Percentiles rank a stretch among this genome's conserved stretches.
These are phyloP conservation scores for Brassica hybrid DNA, from an alignment of 441 rosid genomes.

Conservation along the genomic window DNA sequence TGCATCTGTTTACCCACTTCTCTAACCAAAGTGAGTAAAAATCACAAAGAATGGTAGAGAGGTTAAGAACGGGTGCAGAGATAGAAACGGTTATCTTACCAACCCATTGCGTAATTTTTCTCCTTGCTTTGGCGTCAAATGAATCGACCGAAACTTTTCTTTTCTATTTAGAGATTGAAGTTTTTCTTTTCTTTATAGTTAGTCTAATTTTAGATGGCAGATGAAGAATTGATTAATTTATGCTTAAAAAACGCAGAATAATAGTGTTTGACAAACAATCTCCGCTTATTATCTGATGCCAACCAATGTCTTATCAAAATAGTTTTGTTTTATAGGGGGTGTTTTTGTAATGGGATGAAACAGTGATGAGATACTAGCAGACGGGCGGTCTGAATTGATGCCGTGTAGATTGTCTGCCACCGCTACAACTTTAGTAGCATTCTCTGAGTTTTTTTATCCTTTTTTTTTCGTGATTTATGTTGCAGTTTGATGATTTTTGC, in stretches of 20 bases:
- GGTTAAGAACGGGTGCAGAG: constrained; percentile 34
- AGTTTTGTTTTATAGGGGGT: no score
- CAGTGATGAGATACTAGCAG: constrained; percentile 82
- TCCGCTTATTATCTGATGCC: constrained; percentile 52
- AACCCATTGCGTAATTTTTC: constrained; percentile 38
- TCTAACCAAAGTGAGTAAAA: constrained; percentile 1
- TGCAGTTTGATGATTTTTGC: background rate
- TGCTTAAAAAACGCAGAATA: constrained; percentile 43
- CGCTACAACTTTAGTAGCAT: constrained; percentile 27
- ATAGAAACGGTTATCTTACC: constrained; percentile 43
- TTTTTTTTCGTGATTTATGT: background rate
- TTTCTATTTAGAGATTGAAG: background rate
- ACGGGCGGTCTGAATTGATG: constrained; percentile 98
- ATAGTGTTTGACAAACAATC: constrained; percentile 41
- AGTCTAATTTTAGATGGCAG: no score
- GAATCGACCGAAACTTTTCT: constrained; percentile 33
- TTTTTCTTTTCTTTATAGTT: no score
- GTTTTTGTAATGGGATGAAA: background rate
- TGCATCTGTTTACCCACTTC: constrained; percentile 32
- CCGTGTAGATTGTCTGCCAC: constrained; percentile 85
- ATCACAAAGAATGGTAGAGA: constrained; percentile 15
- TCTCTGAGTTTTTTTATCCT: constrained; percentile 32
- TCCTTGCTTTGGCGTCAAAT: constrained; percentile 45
- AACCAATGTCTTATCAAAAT: background rate
- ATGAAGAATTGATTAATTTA: constrained; percentile 42